A percentile compares a stretch with the other conserved stretches of the same genome.
These are phyloP conservation scores for Lichtheimia corymbifera DNA, from an alignment of 371 early-diverging fungal genomes.

Conservation along the genomic window DNA sequence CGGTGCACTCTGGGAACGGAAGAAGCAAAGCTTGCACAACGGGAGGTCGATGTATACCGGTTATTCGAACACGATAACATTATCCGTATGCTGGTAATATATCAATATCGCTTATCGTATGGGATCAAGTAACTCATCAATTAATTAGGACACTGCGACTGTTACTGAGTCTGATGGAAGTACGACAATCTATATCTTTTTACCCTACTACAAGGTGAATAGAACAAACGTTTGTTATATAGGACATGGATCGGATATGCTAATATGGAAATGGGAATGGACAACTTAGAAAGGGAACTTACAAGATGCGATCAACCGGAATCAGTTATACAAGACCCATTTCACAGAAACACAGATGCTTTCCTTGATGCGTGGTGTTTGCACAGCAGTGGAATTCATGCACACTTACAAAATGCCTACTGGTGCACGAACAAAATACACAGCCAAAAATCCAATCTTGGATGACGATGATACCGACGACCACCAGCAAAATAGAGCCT, in stretches of 20 bases:
- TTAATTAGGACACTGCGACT: constrained; percentile 62
- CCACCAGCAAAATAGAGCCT: constrained; percentile 25
- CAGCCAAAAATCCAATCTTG: constrained; percentile 12
- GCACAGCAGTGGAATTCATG: constrained; percentile 18
- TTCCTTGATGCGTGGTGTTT: constrained; percentile 16
- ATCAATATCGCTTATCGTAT: not conserved
- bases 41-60: constrained; percentile 67
- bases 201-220: constrained; percentile 64
- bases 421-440: constrained; percentile 13
- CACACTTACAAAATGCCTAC: constrained; percentile 18
- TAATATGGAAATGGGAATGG: constrained; percentile 17
- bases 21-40: constrained; percentile 59
- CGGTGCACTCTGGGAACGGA: constrained; percentile 65
- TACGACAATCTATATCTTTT: constrained; percentile 66
- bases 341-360: constrained; percentile 59
- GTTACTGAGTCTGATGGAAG: constrained; percentile 60
- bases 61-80: constrained; percentile 72
- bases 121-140: not conserved
- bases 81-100: constrained; percentile 63
- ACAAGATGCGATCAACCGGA: constrained; percentile 58
- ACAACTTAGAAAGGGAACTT: constrained; percentile 57
- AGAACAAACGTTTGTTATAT: constrained; percentile 14
- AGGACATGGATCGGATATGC: constrained; percentile 24
- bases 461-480: constrained; percentile 16
- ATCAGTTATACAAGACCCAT: constrained; percentile 40